Base-by-base conservation (phyloP, 306 rosid genomes). In the Sesbania bispinosa region DNA sequence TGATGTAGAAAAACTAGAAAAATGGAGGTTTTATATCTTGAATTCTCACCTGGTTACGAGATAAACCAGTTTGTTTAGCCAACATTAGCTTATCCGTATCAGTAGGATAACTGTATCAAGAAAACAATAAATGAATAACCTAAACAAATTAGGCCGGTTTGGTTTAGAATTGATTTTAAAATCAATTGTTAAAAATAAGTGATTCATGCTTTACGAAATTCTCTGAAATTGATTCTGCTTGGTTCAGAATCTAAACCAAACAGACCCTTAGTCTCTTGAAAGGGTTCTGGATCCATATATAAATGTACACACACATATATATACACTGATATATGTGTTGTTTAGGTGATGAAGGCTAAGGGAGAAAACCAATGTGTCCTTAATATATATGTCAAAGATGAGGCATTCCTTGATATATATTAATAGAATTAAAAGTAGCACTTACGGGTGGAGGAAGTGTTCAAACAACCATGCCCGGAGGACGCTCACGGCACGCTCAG, bases 391-490 rank as follows among this genome's bases (percentile, higher is more conserved):
- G 14, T 3, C 60, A 35, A 7, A 50, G 42, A 48, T 21, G 27
- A 16, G 33, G 38, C 42, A 61, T 67, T 33, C 36, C 63, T 52
- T 36, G 35, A 51, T 27, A 1, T 19, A 33, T 32, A 19, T 21
- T 24, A 26, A 52, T 32, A 3, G 26, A 8, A n/a, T 14, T 8
- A 4, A 51, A 13, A 2, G 57, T 15, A 52, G 8, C 27, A 77
- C 96, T 85, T 82, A 93, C 98, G 98, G 97, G 59, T 93, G 97
- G 13, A 93, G 81, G 73, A 93, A 93, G 59, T 93, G 98, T 43
- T 93, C 98, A 8, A 90, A 93, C 52, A 93, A 54, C 98, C 98
- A 93, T 23, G 90, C 92, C 52, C 93, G 73, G 23, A 93, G 97
- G 67, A 90, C 92, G 0, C 83, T 53, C 8, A 93, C 98, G 0